phyloP scores from a whole-genome alignment of 495 filamentous ascomycete species.

The Neurospora sp. region DNA sequence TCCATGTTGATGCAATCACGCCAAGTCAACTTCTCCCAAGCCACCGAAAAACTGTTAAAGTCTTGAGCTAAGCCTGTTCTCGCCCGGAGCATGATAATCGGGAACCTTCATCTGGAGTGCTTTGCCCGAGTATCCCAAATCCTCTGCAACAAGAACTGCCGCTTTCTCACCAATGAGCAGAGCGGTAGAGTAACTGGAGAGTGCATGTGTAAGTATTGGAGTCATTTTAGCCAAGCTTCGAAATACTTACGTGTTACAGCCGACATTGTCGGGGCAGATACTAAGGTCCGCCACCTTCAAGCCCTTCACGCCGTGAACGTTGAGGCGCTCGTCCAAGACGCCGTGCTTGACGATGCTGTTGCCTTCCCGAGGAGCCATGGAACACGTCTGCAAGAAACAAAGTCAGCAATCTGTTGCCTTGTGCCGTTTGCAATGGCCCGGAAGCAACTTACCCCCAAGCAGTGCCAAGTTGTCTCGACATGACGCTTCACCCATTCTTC shows the following conservation, averaged over 20 bases:
- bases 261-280: constrained; percentile 76
- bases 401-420: constrained; percentile 9
- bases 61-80: constrained; percentile 26
- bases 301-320: constrained; percentile 70
- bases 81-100: constrained; percentile 49
- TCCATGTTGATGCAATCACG: too few species aligned
- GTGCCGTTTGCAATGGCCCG: background rate
- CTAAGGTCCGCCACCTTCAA: constrained; percentile 75
- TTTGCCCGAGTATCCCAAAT: constrained; percentile 63
- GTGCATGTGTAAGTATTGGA: background rate
- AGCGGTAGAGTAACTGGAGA: constrained; percentile 50
- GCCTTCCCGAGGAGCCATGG: constrained; percentile 70
- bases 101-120: constrained; percentile 69
- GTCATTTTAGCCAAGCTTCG: background rate
- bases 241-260: constrained; percentile 57
- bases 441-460: constrained; percentile 34
- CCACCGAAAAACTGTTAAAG: constrained; percentile 2
- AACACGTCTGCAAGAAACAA: constrained; percentile 47
- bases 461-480: constrained; percentile 75
- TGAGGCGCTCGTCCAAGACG: constrained; percentile 69
- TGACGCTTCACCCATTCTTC: constrained; percentile 73
- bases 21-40: too few species aligned
- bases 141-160: constrained; percentile 60
- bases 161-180: constrained; percentile 80
- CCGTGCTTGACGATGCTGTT: constrained; percentile 75